Evolutionary conservation across 805 yeast genomes (phyloP).

Genomic region (Zygosaccharomyces rouxii): DNA sequence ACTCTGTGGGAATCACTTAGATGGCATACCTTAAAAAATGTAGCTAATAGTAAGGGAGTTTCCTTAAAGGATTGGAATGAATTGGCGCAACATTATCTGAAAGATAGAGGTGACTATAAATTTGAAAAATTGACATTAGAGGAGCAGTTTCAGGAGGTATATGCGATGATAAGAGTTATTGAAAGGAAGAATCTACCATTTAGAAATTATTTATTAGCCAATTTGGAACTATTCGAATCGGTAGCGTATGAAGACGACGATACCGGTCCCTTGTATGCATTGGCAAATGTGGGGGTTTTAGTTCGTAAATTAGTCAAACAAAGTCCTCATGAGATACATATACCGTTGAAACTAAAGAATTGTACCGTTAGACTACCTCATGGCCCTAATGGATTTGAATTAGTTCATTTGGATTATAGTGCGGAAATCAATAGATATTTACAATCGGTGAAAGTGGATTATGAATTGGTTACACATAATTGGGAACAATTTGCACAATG

Average conservation of each 20-base stretch:
- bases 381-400: constrained; percentile 16
- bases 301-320: constrained; percentile 15
- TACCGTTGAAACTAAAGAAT: constrained; percentile 30
- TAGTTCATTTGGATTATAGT: constrained; percentile 31
- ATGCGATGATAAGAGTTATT: constrained; percentile 27
- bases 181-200: constrained; percentile 30
- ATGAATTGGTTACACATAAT: constrained; percentile 23
- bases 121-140: constrained; percentile 16
- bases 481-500: constrained; percentile 27
- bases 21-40: constrained; percentile 21
- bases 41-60: constrained; percentile 25
- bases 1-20: constrained; percentile 18
- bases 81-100: constrained; percentile 22
- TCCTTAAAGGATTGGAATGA: constrained; percentile 28
- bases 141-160: constrained; percentile 28
- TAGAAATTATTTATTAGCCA: constrained; percentile 28
- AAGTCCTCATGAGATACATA: constrained; percentile 10
- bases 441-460: constrained; percentile 19
- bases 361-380: constrained; percentile 27
- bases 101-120: constrained; percentile 1
- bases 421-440: constrained; percentile 31
- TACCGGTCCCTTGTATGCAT: constrained; percentile 18
- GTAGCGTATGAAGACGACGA: constrained; percentile 19
- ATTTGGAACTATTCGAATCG: constrained; percentile 25
- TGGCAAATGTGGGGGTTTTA: constrained; percentile 27